Conservation (phyloP, 192 early-diverging fungal species). For the Dissophora ornata region DNA sequence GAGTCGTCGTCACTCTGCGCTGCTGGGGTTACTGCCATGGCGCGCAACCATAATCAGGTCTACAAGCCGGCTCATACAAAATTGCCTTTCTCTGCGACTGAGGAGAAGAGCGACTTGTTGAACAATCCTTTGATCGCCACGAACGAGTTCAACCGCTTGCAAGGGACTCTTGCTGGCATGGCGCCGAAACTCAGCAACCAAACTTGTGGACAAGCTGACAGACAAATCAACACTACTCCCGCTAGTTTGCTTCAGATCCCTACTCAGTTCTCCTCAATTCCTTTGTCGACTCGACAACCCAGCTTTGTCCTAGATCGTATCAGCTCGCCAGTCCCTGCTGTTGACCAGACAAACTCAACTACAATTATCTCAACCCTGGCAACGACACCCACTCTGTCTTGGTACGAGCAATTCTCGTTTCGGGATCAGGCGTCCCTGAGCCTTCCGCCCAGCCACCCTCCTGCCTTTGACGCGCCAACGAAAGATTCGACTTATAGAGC, state of each 20-base stretch:
- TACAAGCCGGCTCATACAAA: no score
- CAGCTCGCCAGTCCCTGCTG: neutral
- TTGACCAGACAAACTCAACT: neutral
- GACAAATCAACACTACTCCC: neutral
- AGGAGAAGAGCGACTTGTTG: neutral
- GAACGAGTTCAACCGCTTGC: neutral
- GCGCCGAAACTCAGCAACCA: neutral
- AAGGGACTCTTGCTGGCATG: neutral
- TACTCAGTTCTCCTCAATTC: neutral
- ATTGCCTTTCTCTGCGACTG: neutral
- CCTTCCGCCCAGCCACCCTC: neutral
- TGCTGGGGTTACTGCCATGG: no score
- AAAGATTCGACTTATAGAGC: neutral
- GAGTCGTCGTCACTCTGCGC: no score
- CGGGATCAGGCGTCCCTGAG: conserved; percentile 10
- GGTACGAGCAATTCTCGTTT: conserved; percentile 35
- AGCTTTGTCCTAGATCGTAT: neutral
- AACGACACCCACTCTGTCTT: neutral
- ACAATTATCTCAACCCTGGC: neutral
- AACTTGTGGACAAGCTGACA: neutral
- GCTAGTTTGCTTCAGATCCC: neutral
- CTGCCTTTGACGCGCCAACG: neutral
- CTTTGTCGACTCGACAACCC: neutral
- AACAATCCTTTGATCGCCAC: neutral
- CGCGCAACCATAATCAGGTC: no score